These are phyloP conservation scores for Ustilago xerochloae DNA, from an alignment of 1,284 basidiomycete species.

Conservation along the genomic window DNA sequence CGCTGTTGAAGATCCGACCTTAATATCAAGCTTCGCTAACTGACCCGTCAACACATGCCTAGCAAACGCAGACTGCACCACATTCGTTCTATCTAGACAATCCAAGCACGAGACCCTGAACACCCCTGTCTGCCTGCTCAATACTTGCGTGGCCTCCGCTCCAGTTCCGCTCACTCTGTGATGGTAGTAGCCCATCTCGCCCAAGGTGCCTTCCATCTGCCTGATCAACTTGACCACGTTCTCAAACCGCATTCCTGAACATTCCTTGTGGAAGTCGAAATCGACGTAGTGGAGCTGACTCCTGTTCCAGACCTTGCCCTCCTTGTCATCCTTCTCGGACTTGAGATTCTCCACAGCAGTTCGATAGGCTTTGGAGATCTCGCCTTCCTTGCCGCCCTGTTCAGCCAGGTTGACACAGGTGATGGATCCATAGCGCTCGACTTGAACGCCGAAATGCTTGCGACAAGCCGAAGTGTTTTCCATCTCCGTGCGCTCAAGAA, in stretches of 20 bases:
- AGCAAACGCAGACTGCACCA: constrained; percentile 92
- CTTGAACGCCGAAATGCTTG: constrained; percentile 68
- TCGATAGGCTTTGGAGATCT: constrained; percentile 81
- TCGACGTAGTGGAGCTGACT: constrained; percentile 96
- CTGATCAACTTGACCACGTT: constrained; percentile 73
- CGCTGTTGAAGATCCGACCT: constrained; percentile 5
- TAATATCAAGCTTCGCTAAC: constrained; percentile 44
- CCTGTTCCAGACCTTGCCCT: constrained; percentile 79
- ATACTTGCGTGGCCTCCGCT: constrained; percentile 73
- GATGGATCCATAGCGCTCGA: constrained; percentile 73
- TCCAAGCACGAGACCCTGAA: constrained; percentile 96
- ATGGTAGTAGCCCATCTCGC: constrained; percentile 72
- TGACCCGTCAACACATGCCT: constrained; percentile 83
- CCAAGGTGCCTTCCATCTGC: constrained; percentile 80
- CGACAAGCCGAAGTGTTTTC: constrained; percentile 72
- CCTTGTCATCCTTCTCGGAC: constrained; percentile 83
- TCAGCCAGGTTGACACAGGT: constrained; percentile 81
- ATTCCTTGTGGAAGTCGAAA: constrained; percentile 95
- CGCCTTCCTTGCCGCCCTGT: constrained; percentile 85
- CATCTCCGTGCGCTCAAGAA: constrained; percentile 90
- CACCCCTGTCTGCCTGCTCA: constrained; percentile 78
- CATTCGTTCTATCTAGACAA: constrained; percentile 96
- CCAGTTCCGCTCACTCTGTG: constrained; percentile 7
- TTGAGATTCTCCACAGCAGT: constrained; percentile 74
- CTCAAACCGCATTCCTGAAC: constrained; percentile 76